Evolutionary conservation across 176 grass and related monocot genomes (phyloP).

Genomic region (Pharus latifolius): DNA sequence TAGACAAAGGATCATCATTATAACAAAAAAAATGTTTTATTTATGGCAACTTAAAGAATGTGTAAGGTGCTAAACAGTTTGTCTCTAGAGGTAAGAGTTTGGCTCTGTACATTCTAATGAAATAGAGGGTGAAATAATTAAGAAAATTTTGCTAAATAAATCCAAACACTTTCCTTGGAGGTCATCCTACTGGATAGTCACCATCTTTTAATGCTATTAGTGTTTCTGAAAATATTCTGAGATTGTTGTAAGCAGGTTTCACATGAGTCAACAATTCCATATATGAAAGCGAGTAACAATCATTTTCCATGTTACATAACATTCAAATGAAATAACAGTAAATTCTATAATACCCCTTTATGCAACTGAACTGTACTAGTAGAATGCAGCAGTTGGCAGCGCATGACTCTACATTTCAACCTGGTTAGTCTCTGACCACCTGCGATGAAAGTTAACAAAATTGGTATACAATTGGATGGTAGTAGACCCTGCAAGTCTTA

Average conservation of each 20-base stretch:
- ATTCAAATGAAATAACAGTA: neutral
- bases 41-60: neutral
- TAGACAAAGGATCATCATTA: neutral
- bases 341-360: constrained; percentile 9
- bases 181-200: neutral
- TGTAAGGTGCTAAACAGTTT: neutral
- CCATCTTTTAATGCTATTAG: too few relatives aligned
- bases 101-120: neutral
- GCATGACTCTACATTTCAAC: neutral
- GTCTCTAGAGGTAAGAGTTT: neutral
- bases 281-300: neutral
- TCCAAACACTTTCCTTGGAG: neutral
- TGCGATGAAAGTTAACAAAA: constrained; percentile 1
- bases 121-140: neutral
- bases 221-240: too few relatives aligned
- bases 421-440: neutral
- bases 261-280: neutral
- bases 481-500: neutral
- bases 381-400: constrained; percentile 7
- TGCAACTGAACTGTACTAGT: neutral
- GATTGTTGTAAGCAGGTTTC: too few relatives aligned
- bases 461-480: neutral
- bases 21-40: neutral
- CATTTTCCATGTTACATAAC: neutral
- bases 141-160: neutral